phyloP scores from a whole-genome alignment of 176 grass and related monocot species.

The Eleusine coracana region DNA sequence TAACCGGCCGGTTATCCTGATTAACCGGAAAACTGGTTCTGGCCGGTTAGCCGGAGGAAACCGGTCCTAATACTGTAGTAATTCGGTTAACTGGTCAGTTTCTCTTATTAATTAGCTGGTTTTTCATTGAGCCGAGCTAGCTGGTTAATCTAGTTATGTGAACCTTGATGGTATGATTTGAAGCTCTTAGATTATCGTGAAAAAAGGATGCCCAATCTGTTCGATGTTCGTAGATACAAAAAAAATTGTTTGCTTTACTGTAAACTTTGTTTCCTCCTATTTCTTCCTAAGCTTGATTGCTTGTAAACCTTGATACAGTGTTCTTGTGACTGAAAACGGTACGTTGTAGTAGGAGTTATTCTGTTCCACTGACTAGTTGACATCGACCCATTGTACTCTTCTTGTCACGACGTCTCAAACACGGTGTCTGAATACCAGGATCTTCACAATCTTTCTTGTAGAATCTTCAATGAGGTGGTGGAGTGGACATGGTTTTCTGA shows the following conservation, averaged over 20 bases:
- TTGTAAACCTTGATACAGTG: neutral
- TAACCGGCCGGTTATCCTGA: too few relatives aligned
- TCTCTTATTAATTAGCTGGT: too few relatives aligned
- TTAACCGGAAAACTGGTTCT: too few relatives aligned
- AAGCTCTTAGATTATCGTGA: neutral
- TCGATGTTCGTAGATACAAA: neutral
- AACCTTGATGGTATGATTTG: neutral
- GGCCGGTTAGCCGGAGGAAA: too few relatives aligned
- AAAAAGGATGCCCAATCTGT: neutral
- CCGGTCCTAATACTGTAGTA: too few relatives aligned
- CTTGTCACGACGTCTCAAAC: constrained; percentile 42
- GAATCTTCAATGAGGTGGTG: constrained; percentile 43
- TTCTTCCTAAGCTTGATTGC: neutral
- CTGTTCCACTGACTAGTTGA: constrained; percentile 42
- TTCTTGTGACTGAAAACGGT: neutral
- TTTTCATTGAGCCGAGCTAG: too few relatives aligned
- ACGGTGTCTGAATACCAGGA: constrained; percentile 42
- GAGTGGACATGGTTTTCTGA: constrained; percentile 19
- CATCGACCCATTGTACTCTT: constrained; percentile 28
- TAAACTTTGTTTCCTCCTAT: neutral
- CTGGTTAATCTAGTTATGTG: too few relatives aligned
- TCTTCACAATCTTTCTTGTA: constrained; percentile 18
- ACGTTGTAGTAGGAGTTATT: constrained; percentile 14
- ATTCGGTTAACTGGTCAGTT: too few relatives aligned
- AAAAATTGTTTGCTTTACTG: neutral